A percentile compares a stretch with the other conserved stretches of the same genome.
Conservation (phyloP, 441 rosid species). For the Biscutella laevigata region DNA sequence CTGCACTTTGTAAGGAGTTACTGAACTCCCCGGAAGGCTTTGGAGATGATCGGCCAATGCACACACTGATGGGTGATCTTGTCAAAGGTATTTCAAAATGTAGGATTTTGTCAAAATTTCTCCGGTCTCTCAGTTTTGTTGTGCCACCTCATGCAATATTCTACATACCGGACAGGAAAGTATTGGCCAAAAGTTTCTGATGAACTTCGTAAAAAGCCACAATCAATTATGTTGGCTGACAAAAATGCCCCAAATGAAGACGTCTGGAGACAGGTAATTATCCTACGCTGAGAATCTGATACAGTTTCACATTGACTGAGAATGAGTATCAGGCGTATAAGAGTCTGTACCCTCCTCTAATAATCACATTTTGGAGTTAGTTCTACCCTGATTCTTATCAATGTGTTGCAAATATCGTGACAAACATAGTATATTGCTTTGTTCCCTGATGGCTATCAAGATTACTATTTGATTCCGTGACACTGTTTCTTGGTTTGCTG, state of each 20-base stretch:
- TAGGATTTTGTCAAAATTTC: background rate
- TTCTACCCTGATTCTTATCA: background rate
- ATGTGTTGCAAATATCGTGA: background rate
- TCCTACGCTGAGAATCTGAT: constrained; percentile 8
- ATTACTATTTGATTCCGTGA: background rate
- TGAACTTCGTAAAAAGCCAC: constrained; percentile 60
- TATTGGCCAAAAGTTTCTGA: constrained; percentile 88
- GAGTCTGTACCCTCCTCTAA: background rate
- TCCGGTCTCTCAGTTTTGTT: background rate
- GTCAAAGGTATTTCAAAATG: constrained; percentile 51
- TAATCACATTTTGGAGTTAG: background rate
- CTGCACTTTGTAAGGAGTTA: constrained; percentile 88
- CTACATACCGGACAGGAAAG: constrained; percentile 39
- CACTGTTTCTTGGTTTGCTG: background rate
- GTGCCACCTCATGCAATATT: constrained; percentile 13
- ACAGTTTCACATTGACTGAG: background rate
- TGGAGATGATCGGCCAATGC: constrained; percentile 75
- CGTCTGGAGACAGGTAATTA: constrained; percentile 89
- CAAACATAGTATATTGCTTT: background rate
- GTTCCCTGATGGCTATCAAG: background rate
- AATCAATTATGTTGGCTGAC: constrained; percentile 86
- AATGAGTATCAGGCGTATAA: background rate
- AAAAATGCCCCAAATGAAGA: constrained; percentile 99
- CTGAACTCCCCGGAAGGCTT: constrained; percentile 56
- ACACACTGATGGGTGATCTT: constrained; percentile 93